phyloP scores from a whole-genome alignment of 2,329 filamentous ascomycete genomes.

The Penicillium crustosum region DNA sequence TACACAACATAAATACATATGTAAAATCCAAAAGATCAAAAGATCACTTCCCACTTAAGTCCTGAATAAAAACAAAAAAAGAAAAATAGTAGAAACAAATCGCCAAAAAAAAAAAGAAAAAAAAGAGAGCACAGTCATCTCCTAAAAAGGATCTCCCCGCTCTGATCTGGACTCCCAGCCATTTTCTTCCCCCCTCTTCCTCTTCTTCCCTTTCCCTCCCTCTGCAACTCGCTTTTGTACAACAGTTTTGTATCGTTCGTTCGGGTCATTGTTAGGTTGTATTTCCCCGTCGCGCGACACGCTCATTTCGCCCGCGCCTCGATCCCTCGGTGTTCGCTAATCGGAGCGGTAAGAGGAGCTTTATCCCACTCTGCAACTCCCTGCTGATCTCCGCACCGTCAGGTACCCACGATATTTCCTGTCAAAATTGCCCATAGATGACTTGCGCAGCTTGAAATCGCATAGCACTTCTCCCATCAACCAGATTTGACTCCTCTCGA shows the following conservation, averaged over 20 bases:
- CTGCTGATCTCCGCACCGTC: conserved; percentile 38
- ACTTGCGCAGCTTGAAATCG: conserved; percentile 15
- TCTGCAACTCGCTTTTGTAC: conserved; percentile 25
- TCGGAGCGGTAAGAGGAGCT: conserved; percentile 24
- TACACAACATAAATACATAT: neutral
- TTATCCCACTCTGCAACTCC: conserved; percentile 30
- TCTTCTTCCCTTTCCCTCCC: conserved; percentile 18
- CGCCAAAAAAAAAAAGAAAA: neutral
- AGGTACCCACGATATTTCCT: conserved; percentile 24
- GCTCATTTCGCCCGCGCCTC: conserved; percentile 26
- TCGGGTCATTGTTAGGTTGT: conserved; percentile 19
- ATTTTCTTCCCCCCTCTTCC: conserved; percentile 22
- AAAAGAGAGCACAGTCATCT: conserved; percentile 4
- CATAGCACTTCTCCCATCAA: conserved; percentile 12
- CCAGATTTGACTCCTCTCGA: conserved; percentile 29
- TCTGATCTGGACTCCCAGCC: conserved; percentile 24
- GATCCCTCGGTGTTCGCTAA: conserved; percentile 19
- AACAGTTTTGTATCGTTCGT: conserved; percentile 25
- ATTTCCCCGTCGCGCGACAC: conserved; percentile 19
- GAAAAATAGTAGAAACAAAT: neutral
- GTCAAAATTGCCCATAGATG: conserved; percentile 21
- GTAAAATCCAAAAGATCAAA: neutral
- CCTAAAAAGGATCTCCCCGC: conserved; percentile 19
- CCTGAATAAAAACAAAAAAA: neutral
- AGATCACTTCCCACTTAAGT: neutral